Evolutionary conservation across 2,329 filamentous ascomycete species (phyloP).

Genomic region (Talaromyces sp.): DNA sequence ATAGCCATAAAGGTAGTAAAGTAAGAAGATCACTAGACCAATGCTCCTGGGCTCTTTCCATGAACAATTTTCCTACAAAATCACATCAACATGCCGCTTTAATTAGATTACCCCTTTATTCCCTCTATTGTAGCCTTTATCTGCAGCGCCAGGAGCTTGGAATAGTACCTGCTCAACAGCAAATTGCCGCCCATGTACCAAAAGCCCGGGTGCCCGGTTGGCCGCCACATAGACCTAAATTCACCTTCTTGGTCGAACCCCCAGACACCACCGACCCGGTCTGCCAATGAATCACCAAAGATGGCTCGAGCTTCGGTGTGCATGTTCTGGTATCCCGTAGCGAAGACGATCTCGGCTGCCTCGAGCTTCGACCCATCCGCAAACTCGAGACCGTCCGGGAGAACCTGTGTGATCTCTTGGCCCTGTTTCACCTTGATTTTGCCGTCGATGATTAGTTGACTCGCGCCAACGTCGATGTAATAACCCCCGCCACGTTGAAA

Average conservation of each 20-base stretch:
- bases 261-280: slow-evolving; percentile 57
- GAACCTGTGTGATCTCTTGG: slow-evolving; percentile 52
- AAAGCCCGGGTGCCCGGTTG: slow-evolving; percentile 59
- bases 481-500: slow-evolving; percentile 63
- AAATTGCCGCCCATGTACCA: slow-evolving; percentile 66
- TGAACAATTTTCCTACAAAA: background rate
- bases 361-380: slow-evolving; percentile 55
- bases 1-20: background rate
- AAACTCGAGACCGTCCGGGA: slow-evolving; percentile 46
- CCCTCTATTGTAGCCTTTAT: slow-evolving; percentile 42
- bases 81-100: background rate
- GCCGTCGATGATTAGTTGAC: slow-evolving; percentile 57
- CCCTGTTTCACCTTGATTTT: slow-evolving; percentile 62
- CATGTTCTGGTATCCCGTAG: slow-evolving; percentile 63
- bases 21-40: background rate
- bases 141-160: slow-evolving; percentile 47
- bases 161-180: slow-evolving; percentile 59
- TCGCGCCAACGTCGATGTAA: slow-evolving; percentile 65
- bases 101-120: slow-evolving; percentile 5
- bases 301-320: slow-evolving; percentile 54
- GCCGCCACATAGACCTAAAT: slow-evolving; percentile 56
- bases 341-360: slow-evolving; percentile 61
- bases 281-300: slow-evolving; percentile 59
- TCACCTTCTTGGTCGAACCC: slow-evolving; percentile 54
- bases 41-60: background rate